Conservation (phyloP, 352 stramenopile species). For the Globisporangium yorkense region DNA sequence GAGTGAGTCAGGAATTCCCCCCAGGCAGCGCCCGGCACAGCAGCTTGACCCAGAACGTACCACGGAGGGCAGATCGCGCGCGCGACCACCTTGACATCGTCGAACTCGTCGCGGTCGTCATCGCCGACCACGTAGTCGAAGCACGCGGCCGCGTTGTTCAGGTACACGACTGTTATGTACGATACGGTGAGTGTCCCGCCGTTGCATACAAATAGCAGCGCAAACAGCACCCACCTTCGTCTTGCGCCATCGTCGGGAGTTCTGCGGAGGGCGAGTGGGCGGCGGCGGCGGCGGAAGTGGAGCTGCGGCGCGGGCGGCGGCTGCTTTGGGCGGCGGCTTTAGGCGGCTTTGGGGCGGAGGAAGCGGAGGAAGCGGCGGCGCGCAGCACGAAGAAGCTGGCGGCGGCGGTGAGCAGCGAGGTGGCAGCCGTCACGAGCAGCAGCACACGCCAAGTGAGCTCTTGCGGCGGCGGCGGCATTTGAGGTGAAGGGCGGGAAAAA, state of each 20-base stretch:
- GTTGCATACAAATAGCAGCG: neutral
- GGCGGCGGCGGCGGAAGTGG: too few species aligned
- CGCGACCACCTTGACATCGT: slow-evolving; percentile 74
- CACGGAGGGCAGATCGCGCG: slow-evolving; percentile 62
- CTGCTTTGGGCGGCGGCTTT: slow-evolving; percentile 5
- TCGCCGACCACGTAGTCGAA: slow-evolving; percentile 66
- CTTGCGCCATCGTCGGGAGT: slow-evolving; percentile 1
- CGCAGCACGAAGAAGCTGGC: slow-evolving; percentile 43
- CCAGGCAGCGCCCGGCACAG: too few species aligned
- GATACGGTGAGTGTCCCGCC: neutral
- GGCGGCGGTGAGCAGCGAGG: slow-evolving; percentile 50
- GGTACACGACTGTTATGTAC: slow-evolving; percentile 44
- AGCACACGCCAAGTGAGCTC: slow-evolving; percentile 46
- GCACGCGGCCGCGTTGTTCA: slow-evolving; percentile 76
- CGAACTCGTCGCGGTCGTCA: slow-evolving; percentile 60
- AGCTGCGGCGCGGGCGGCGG: neutral
- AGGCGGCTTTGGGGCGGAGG: neutral
- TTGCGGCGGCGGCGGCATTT: slow-evolving; percentile 2
- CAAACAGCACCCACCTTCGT: slow-evolving; percentile 2
- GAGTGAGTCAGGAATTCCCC: neutral
- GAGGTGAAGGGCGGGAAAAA: too few species aligned
- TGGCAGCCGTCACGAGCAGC: slow-evolving; percentile 43
- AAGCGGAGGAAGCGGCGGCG: slow-evolving; percentile 4
- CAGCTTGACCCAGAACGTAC: slow-evolving; percentile 14
- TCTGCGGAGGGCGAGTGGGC: too few species aligned